Evolutionary conservation across 192 early-diverging fungal species (phyloP).

Genomic region (Entomortierella lignicola): DNA sequence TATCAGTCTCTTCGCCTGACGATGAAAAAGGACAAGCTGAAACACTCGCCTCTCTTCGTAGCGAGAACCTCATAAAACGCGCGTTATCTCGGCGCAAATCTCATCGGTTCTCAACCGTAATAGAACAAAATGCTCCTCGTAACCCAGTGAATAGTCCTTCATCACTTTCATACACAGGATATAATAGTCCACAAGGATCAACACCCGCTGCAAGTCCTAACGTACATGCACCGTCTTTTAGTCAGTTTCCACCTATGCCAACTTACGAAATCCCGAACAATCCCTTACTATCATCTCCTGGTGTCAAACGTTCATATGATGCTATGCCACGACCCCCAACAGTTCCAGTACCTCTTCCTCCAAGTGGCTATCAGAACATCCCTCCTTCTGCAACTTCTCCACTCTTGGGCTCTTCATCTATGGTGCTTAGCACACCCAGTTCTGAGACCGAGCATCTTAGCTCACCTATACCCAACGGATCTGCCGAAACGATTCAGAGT

Average conservation of each 20-base stretch:
- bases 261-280: not conserved
- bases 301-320: not conserved
- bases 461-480: not conserved
- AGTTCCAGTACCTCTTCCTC: slow-evolving; percentile 11
- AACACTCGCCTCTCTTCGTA: slow-evolving; percentile 48
- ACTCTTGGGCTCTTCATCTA: slow-evolving; percentile 14
- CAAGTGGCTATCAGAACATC: not conserved
- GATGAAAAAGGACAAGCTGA: slow-evolving; percentile 46
- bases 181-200: slow-evolving; percentile 9
- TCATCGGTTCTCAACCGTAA: slow-evolving; percentile 45
- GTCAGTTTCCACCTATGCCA: slow-evolving; percentile 11
- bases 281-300: not conserved
- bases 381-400: slow-evolving; percentile 4
- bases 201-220: slow-evolving; percentile 3
- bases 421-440: not conserved
- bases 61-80: slow-evolving; percentile 40
- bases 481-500: slow-evolving; percentile 1
- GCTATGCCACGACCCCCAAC: slow-evolving; percentile 12
- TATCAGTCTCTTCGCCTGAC: slow-evolving; percentile 18
- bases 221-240: not conserved
- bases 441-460: not conserved
- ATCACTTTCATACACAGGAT: slow-evolving; percentile 2
- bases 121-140: slow-evolving; percentile 37
- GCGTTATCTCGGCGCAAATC: slow-evolving; percentile 49
- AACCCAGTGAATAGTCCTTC: slow-evolving; percentile 1